phyloP scores from a whole-genome alignment of 2,329 filamentous ascomycete genomes.

The Geosmithia morbida region DNA sequence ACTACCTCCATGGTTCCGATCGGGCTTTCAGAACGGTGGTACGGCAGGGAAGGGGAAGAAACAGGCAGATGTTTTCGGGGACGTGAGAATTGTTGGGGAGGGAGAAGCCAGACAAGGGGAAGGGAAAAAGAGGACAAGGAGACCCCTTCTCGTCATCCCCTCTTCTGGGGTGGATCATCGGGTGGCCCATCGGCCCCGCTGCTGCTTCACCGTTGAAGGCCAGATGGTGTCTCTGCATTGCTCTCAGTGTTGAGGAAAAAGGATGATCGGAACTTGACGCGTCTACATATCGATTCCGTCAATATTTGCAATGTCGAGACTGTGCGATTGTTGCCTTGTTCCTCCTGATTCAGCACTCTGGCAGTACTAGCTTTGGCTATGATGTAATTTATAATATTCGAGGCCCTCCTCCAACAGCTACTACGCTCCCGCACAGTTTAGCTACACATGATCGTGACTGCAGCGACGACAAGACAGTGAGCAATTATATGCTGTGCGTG shows the following conservation, averaged over 20 bases:
- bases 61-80: neutral
- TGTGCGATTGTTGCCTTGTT: neutral
- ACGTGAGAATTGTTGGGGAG: neutral
- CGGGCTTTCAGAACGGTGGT: neutral
- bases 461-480: too few relatives aligned
- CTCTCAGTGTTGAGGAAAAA: too few relatives aligned
- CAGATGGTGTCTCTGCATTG: neutral
- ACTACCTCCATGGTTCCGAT: slow-evolving; percentile 38
- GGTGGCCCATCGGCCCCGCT: neutral
- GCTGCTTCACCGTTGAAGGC: neutral
- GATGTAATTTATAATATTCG: neutral
- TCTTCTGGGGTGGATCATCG: neutral
- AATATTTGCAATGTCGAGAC: neutral
- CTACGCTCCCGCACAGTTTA: too few relatives aligned
- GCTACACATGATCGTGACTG: too few relatives aligned
- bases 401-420: neutral
- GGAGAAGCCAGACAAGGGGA: neutral
- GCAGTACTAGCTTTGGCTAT: neutral
- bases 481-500: too few relatives aligned
- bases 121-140: slow-evolving; percentile 1
- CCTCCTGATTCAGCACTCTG: neutral
- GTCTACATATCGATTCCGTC: too few relatives aligned
- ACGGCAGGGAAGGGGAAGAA: neutral
- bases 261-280: too few relatives aligned
- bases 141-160: neutral